Conservation (phyloP, 495 filamentous ascomycete genomes). For the Aspergillus cavernicola region DNA sequence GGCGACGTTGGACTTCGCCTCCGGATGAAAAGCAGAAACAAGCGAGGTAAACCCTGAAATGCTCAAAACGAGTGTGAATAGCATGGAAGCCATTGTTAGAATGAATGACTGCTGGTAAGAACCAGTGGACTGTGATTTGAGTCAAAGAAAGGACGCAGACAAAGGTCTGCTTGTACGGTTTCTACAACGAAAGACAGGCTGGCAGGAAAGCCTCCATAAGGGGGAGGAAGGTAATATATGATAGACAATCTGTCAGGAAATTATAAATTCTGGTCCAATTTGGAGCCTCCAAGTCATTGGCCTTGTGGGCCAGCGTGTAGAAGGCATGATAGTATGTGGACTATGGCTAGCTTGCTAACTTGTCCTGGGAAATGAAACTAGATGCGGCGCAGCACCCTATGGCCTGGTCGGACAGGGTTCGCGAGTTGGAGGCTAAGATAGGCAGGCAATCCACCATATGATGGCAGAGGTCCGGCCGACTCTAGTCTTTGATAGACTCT, state of each 20-base stretch:
- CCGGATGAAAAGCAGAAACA: slow-evolving; percentile 46
- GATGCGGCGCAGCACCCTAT: background rate
- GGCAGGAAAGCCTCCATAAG: background rate
- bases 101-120: slow-evolving; percentile 25
- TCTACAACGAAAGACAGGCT: slow-evolving; percentile 14
- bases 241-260: background rate
- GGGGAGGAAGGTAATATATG: slow-evolving; percentile 9
- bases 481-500: background rate
- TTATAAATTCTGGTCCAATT: background rate
- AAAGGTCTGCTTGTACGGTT: slow-evolving; percentile 39
- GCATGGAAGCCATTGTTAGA: slow-evolving; percentile 31
- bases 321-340: background rate
- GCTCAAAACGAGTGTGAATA: slow-evolving; percentile 26
- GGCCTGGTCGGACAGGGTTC: background rate
- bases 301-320: background rate
- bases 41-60: slow-evolving; percentile 27
- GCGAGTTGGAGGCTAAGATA: background rate
- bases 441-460: too few relatives aligned
- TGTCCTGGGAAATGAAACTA: background rate
- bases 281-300: background rate
- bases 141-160: slow-evolving; percentile 51
- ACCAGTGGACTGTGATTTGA: slow-evolving; percentile 14
- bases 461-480: too few relatives aligned
- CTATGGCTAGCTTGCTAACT: background rate
- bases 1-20: slow-evolving; percentile 54